These are phyloP conservation scores for Picea sitchensis DNA, from an alignment of 75 land plant species.

Conservation along the genomic window DNA sequence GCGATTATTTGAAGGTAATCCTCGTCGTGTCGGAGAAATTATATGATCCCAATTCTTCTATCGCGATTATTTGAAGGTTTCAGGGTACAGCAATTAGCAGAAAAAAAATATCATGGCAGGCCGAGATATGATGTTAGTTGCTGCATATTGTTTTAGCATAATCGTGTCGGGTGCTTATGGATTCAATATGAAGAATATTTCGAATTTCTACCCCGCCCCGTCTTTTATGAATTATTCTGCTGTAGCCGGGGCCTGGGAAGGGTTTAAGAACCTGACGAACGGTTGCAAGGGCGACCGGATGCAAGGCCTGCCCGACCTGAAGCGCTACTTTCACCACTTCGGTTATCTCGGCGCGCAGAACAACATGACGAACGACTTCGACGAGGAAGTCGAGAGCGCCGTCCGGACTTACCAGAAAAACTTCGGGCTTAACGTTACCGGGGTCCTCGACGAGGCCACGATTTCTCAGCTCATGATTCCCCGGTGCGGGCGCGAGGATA, in stretches of 20 bases:
- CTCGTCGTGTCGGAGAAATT: neutral
- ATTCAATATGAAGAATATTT: neutral
- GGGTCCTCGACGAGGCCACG: slow-evolving; percentile 23
- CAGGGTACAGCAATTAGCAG: neutral
- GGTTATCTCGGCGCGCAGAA: slow-evolving; percentile 23
- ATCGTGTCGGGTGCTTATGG: neutral
- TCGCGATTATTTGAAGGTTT: no score
- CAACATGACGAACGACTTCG: slow-evolving; percentile 12
- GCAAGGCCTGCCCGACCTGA: slow-evolving; percentile 17
- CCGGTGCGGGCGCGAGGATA: slow-evolving; percentile 39
- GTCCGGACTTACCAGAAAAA: slow-evolving; percentile 25
- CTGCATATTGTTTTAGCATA: neutral
- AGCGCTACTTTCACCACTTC: slow-evolving; percentile 24
- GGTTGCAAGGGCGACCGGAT: slow-evolving; percentile 12
- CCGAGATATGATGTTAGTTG: neutral
- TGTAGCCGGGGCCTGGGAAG: slow-evolving; percentile 3
- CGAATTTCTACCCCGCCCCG: neutral
- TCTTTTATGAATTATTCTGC: neutral
- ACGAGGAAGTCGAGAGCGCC: slow-evolving; percentile 20
- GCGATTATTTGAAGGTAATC: neutral
- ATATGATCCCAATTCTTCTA: no score
- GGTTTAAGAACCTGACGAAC: slow-evolving; percentile 4
- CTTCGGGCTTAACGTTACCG: slow-evolving; percentile 29
- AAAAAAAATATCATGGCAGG: no score
- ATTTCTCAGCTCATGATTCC: slow-evolving; percentile 20